Evolutionary conservation across 1,139 yeast species (phyloP).

Genomic region (Nakaseomyces nivariensis): DNA sequence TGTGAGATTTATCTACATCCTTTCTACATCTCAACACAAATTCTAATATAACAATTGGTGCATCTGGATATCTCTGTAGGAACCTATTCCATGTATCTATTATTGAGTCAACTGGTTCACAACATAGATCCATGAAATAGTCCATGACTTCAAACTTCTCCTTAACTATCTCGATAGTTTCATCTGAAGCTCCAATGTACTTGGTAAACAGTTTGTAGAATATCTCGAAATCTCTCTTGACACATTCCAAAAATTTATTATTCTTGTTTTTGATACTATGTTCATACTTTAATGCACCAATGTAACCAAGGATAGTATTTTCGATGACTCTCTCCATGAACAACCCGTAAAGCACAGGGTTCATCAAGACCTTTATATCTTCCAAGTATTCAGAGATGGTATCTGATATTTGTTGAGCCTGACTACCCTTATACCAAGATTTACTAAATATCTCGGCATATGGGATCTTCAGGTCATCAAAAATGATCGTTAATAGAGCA

Average conservation of each 20-base stretch:
- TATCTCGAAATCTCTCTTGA: conserved; percentile 57
- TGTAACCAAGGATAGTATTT: conserved; percentile 39
- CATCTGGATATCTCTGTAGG: conserved; percentile 49
- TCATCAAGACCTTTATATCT: conserved; percentile 45
- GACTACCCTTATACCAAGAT: conserved; percentile 41
- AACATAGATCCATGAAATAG: conserved; percentile 57
- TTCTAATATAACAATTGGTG: conserved; percentile 59
- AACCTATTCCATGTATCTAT: conserved; percentile 52
- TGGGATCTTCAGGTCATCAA: conserved; percentile 53
- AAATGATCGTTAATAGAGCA: conserved; percentile 55
- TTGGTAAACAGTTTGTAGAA: conserved; percentile 54
- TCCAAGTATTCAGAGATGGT: conserved; percentile 67
- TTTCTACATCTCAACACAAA: conserved; percentile 36
- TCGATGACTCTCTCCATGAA: conserved; percentile 44
- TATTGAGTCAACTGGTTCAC: conserved; percentile 42
- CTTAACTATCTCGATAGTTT: conserved; percentile 24
- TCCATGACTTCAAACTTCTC: conserved; percentile 59
- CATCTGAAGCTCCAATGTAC: conserved; percentile 36
- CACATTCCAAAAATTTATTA: conserved; percentile 43
- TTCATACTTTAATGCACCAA: conserved; percentile 37
- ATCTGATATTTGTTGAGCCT: conserved; percentile 52
- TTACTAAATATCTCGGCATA: conserved; percentile 41
- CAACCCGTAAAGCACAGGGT: conserved; percentile 42
- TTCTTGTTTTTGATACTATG: conserved; percentile 32
- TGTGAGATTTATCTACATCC: conserved; percentile 26